Conservation (phyloP, 768 basidiomycete genomes). For the Lentinula boryana region DNA sequence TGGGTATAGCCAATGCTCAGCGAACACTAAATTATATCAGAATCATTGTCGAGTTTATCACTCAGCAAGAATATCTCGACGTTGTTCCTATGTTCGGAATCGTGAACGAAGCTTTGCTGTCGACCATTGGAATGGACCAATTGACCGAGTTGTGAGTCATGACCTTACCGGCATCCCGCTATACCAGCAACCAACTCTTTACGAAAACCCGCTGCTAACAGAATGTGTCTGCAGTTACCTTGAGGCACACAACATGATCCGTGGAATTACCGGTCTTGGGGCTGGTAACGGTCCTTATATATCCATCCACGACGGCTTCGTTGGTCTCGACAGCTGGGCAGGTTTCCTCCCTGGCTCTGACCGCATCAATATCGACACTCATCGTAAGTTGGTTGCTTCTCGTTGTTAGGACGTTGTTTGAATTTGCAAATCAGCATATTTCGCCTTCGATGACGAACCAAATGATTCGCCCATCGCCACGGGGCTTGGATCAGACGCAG, state of each 20-base stretch:
- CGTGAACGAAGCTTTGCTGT: conserved; percentile 53
- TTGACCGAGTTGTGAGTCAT: conserved; percentile 60
- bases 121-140: conserved; percentile 48
- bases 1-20: conserved; percentile 87
- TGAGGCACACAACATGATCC: conserved; percentile 55
- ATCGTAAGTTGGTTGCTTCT: conserved; percentile 21
- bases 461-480: conserved; percentile 26
- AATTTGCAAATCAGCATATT: conserved; percentile 20
- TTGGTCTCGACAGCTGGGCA: conserved; percentile 33
- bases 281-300: conserved; percentile 61
- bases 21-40: conserved; percentile 74
- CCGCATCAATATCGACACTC: conserved; percentile 48
- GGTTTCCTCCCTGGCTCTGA: conserved; percentile 44
- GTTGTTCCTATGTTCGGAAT: conserved; percentile 62
- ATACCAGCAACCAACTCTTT: conserved; percentile 13
- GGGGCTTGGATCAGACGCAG: conserved; percentile 24
- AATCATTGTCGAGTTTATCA: conserved; percentile 76
- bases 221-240: conserved; percentile 41
- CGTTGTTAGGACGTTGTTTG: neutral
- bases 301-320: conserved; percentile 45
- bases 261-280: conserved; percentile 68
- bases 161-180: conserved; percentile 14
- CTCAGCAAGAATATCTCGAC: conserved; percentile 67
- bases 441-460: conserved; percentile 33
- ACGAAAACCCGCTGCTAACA: conserved; percentile 6